phyloP scores from a whole-genome alignment of 331 rosid species.

The Erythrophleum ivorense region DNA sequence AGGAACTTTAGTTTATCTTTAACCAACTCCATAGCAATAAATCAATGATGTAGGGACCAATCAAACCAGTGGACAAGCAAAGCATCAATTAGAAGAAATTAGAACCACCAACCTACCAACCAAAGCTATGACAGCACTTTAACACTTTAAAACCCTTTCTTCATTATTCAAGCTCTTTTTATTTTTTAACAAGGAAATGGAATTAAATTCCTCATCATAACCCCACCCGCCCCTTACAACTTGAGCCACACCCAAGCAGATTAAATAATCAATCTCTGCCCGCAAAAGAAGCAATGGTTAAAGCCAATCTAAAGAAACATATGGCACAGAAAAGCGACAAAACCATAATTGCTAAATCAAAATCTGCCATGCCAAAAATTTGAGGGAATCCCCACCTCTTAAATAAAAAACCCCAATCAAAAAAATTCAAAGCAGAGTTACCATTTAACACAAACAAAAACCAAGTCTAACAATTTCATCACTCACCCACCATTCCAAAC shows the following conservation, averaged over 20 bases:
- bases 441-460: not conserved
- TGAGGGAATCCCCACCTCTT: constrained; percentile 12
- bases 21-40: constrained; percentile 36
- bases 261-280: constrained; percentile 17
- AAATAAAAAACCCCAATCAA: constrained; percentile 26
- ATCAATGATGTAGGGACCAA: constrained; percentile 22
- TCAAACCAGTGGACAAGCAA: constrained; percentile 32
- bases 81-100: constrained; percentile 34
- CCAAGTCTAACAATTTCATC: constrained; percentile 13
- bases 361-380: not conserved
- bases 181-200: constrained; percentile 4
- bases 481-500: constrained; percentile 7
- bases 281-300: constrained; percentile 24
- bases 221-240: constrained; percentile 32
- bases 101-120: constrained; percentile 39
- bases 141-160: constrained; percentile 27
- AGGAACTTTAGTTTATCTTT: constrained; percentile 6
- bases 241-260: constrained; percentile 20
- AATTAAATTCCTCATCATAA: constrained; percentile 31
- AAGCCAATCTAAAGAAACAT: constrained; percentile 34
- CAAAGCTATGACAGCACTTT: constrained; percentile 36
- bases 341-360: constrained; percentile 34
- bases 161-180: constrained; percentile 7
- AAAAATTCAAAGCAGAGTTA: constrained; percentile 4
- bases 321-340: constrained; percentile 17